phyloP scores from a whole-genome alignment of 2,329 filamentous ascomycete species.

The Cucurbitaria berberidis region DNA sequence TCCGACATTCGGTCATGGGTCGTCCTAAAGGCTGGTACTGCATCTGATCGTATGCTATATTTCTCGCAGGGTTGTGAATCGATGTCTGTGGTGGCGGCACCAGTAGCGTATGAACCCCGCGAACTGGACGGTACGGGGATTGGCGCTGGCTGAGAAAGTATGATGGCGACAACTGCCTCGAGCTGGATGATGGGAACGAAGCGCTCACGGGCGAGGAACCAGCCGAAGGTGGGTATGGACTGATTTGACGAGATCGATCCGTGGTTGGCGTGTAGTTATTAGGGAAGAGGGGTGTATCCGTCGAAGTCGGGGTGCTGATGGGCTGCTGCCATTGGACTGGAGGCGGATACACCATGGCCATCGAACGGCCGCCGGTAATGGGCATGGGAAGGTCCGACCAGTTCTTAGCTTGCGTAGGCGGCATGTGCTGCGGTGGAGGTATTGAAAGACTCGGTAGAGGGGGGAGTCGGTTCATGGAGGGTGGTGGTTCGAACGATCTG shows the following conservation, averaged over 20 bases:
- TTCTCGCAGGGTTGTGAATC: conserved; percentile 63
- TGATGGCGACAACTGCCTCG: conserved; percentile 81
- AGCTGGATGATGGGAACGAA: conserved; percentile 65
- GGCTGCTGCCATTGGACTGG: conserved; percentile 60
- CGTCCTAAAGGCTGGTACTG: conserved; percentile 58
- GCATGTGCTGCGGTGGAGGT: conserved; percentile 55
- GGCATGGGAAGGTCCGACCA: conserved; percentile 54
- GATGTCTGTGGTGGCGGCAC: conserved; percentile 84
- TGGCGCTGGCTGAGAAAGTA: conserved; percentile 85
- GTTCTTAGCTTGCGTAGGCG: conserved; percentile 47
- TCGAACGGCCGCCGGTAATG: conserved; percentile 68
- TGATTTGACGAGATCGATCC: conserved; percentile 57
- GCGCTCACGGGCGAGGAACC: conserved; percentile 74
- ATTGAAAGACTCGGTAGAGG: conserved; percentile 75
- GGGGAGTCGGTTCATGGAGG: conserved; percentile 60
- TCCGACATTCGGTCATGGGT: conserved; percentile 53
- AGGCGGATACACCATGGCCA: conserved; percentile 76
- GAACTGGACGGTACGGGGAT: conserved; percentile 91
- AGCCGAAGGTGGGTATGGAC: conserved; percentile 60
- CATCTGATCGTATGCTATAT: conserved; percentile 56
- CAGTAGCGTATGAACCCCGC: conserved; percentile 87
- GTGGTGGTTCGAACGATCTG: conserved; percentile 44
- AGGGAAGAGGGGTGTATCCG: conserved; percentile 35
- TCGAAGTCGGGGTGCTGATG: conserved; percentile 46
- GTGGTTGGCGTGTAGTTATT: conserved; percentile 36